A percentile compares a stretch with the other conserved stretches of the same genome.
Evolutionary conservation across 73 alveolate species (phyloP).

Genomic region (Stentor coeruleus): DNA sequence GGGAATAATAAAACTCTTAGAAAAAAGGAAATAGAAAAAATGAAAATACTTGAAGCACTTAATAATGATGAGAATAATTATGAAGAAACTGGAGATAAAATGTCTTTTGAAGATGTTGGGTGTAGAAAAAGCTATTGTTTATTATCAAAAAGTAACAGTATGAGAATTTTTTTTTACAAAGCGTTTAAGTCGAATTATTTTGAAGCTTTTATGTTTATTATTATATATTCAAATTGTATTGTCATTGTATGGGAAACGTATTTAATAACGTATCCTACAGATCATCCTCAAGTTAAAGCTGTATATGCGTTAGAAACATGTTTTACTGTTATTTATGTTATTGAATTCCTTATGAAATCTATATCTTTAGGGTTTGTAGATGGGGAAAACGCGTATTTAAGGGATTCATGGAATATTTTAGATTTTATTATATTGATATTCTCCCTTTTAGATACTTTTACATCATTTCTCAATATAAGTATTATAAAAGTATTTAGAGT

Average conservation of each 20-base stretch:
- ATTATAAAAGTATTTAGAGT: slow-evolving; percentile 79
- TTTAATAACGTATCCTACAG: slow-evolving; percentile 23
- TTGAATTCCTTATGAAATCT: slow-evolving; percentile 34
- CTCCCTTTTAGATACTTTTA: slow-evolving; percentile 68
- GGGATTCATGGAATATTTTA: slow-evolving; percentile 49
- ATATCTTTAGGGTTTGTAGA: slow-evolving; percentile 35
- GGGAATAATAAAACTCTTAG: background rate
- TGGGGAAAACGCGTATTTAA: slow-evolving; percentile 8
- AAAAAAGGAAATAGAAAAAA: background rate
- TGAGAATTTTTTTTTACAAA: slow-evolving; percentile 5
- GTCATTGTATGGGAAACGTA: slow-evolving; percentile 42
- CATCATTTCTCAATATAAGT: slow-evolving; percentile 56
- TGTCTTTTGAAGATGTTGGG: background rate
- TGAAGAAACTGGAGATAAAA: background rate
- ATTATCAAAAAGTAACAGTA: slow-evolving; percentile 1
- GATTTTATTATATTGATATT: slow-evolving; percentile 81
- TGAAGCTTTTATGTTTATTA: slow-evolving; percentile 12
- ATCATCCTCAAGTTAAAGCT: too few species aligned
- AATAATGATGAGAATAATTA: slow-evolving; percentile 2
- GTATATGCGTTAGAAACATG: too few species aligned
- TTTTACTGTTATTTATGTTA: slow-evolving; percentile 34
- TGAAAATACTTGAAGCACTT: slow-evolving; percentile 9
- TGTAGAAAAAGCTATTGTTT: background rate
- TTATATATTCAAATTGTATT: background rate
- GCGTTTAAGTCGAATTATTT: background rate